Percentiles rank a stretch among this genome's conserved stretches.
Conservation (phyloP, 2,329 filamentous ascomycete species). For the Talaromyces sp. region DNA sequence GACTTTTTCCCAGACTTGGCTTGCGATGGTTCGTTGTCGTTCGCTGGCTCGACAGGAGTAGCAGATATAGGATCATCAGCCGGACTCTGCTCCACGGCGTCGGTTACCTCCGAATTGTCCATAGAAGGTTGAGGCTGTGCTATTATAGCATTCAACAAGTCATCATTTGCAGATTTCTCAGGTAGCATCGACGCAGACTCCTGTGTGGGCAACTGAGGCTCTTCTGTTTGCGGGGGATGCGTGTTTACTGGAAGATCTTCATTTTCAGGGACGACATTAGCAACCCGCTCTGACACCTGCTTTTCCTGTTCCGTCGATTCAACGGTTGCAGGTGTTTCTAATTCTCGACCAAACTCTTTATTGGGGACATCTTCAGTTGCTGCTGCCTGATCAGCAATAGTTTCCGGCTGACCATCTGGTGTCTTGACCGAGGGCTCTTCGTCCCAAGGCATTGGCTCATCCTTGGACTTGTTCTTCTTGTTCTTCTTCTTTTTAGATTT, state of each 20-base stretch:
- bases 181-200: not conserved
- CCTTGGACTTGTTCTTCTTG: constrained; percentile 37
- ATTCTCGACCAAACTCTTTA: not conserved
- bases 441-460: constrained; percentile 12
- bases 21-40: constrained; percentile 1
- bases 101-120: not conserved
- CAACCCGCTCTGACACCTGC: not conserved
- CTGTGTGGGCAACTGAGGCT: not conserved
- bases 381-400: not conserved
- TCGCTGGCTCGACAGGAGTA: not conserved
- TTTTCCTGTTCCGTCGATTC: not conserved
- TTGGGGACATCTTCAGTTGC: not conserved
- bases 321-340: not conserved
- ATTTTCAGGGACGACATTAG: not conserved
- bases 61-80: not conserved
- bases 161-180: not conserved
- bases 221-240: not conserved
- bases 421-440: not conserved
- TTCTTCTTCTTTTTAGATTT: constrained; percentile 32
- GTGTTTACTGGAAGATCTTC: not conserved
- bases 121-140: not conserved
- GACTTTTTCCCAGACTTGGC: constrained; percentile 25
- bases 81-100: not conserved
- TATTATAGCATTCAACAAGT: not conserved
- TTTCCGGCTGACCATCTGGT: not conserved